phyloP scores from a whole-genome alignment of 208 protist genomes.

The Leishmania gerbilli region DNA sequence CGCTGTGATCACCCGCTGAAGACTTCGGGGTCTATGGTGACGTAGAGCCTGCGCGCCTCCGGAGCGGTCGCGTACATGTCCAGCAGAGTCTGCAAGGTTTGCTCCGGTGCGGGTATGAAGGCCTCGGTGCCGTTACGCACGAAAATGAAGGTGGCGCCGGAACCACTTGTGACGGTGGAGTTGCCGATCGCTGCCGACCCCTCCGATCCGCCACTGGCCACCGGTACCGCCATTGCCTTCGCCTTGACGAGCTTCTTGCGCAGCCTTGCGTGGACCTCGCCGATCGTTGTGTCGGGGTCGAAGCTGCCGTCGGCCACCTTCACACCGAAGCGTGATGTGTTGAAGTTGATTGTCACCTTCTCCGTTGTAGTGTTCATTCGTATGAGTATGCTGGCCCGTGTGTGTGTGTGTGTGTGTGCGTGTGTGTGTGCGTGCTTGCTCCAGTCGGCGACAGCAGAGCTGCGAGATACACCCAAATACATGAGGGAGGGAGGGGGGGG shows the following conservation, averaged over 20 bases:
- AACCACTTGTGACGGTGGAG: conserved; percentile 3
- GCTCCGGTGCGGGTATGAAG: conserved; percentile 74
- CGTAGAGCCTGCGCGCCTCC: conserved; percentile 45
- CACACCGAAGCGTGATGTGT: conserved; percentile 46
- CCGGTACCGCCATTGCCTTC: conserved; percentile 2
- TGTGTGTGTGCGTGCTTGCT: neutral
- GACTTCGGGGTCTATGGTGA: conserved; percentile 60
- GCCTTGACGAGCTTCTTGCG: conserved; percentile 60
- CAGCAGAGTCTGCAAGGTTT: conserved; percentile 57
- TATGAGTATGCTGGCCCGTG: neutral
- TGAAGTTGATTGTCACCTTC: conserved; percentile 66
- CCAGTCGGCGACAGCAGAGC: neutral
- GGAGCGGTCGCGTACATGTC: conserved; percentile 49
- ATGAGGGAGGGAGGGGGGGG: neutral
- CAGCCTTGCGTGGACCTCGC: conserved; percentile 58
- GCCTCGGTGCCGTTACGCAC: conserved; percentile 65
- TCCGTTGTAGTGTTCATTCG: conserved; percentile 23
- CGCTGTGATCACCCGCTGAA: conserved; percentile 53
- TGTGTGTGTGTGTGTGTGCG: neutral
- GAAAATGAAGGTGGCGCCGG: conserved; percentile 52
- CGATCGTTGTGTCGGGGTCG: conserved; percentile 57
- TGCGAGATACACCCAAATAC: neutral
- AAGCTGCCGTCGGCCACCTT: conserved; percentile 57
- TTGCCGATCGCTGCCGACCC: conserved; percentile 12
- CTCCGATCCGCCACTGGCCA: neutral